Percentiles rank a stretch among this genome's conserved stretches.
These are phyloP conservation scores for Phytophthora ohioensis DNA, from an alignment of 352 stramenopile genomes.

Conservation along the genomic window DNA sequence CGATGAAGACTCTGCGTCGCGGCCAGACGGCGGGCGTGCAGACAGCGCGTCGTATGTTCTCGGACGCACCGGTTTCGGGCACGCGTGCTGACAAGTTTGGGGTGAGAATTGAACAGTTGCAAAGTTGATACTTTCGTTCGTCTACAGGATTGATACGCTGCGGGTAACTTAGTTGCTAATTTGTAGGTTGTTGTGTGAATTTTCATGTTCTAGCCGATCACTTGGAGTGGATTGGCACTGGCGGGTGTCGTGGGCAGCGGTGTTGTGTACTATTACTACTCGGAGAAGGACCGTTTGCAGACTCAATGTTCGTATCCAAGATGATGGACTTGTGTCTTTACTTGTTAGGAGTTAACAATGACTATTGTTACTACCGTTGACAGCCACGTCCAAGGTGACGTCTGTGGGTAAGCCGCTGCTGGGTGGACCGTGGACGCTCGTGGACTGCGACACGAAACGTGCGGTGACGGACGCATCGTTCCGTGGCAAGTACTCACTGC, in stretches of 20 bases:
- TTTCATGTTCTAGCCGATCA: conserved; percentile 67
- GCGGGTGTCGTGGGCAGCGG: conserved; percentile 74
- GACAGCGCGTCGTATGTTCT: conserved; percentile 48
- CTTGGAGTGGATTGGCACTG: conserved; percentile 86
- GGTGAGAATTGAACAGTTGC: conserved; percentile 44
- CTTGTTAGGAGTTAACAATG: not conserved
- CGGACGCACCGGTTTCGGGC: conserved; percentile 27
- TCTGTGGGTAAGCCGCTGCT: conserved; percentile 93
- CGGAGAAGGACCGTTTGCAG: conserved; percentile 89
- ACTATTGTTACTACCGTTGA: conserved; percentile 11
- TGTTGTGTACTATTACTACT: conserved; percentile 90
- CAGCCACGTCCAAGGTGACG: conserved; percentile 87
- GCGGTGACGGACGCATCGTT: conserved; percentile 93
- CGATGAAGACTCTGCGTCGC: conserved; percentile 33
- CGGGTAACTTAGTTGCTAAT: conserved; percentile 5
- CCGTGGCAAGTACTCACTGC: conserved; percentile 94
- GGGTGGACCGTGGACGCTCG: conserved; percentile 93
- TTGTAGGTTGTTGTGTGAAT: not conserved
- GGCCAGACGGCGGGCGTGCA: conserved; percentile 2
- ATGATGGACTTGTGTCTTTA: not conserved
- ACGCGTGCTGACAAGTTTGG: conserved; percentile 71
- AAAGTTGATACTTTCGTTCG: conserved; percentile 9
- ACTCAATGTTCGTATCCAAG: conserved; percentile 66
- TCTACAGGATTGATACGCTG: not conserved
- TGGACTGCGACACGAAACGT: conserved; percentile 88